Percentiles rank a stretch among this genome's conserved stretches.
Conservation (phyloP, 2,329 filamentous ascomycete genomes). For the Fusarium humuli region DNA sequence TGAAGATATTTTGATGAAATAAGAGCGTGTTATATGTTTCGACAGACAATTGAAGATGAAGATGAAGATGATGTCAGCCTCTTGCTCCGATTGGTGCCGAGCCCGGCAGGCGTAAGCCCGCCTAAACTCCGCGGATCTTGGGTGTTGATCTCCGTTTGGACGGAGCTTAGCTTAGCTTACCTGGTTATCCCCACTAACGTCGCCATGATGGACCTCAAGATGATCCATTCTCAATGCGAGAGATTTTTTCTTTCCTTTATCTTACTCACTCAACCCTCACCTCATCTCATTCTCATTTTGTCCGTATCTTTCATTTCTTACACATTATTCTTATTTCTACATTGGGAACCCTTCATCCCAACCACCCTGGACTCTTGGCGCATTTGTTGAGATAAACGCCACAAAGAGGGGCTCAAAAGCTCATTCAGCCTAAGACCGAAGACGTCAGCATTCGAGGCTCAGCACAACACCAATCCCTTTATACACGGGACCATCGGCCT, state of each 20-base stretch:
- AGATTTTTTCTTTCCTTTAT: slow-evolving; percentile 21
- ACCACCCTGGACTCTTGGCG: not conserved
- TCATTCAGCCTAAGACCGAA: slow-evolving; percentile 35
- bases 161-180: slow-evolving; percentile 27
- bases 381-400: slow-evolving; percentile 6
- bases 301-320: not conserved
- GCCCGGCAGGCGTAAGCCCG: slow-evolving; percentile 21
- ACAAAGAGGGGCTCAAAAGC: slow-evolving; percentile 36
- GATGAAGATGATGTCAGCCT: slow-evolving; percentile 21
- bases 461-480: slow-evolving; percentile 3
- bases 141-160: not conserved
- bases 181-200: slow-evolving; percentile 3
- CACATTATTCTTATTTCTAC: not conserved
- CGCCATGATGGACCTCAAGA: slow-evolving; percentile 13
- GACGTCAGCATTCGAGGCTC: slow-evolving; percentile 41
- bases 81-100: slow-evolving; percentile 28
- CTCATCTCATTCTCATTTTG: not conserved
- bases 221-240: slow-evolving; percentile 21
- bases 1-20: not conserved
- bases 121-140: slow-evolving; percentile 35
- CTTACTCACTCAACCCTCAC: not conserved
- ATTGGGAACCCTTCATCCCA: not conserved
- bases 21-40: not conserved
- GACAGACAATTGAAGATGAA: not conserved
- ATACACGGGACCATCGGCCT: not conserved